A percentile compares a stretch with the other conserved stretches of the same genome.
phyloP scores from a whole-genome alignment of 2,329 filamentous ascomycete species.

The Dissoconium aciculare region DNA sequence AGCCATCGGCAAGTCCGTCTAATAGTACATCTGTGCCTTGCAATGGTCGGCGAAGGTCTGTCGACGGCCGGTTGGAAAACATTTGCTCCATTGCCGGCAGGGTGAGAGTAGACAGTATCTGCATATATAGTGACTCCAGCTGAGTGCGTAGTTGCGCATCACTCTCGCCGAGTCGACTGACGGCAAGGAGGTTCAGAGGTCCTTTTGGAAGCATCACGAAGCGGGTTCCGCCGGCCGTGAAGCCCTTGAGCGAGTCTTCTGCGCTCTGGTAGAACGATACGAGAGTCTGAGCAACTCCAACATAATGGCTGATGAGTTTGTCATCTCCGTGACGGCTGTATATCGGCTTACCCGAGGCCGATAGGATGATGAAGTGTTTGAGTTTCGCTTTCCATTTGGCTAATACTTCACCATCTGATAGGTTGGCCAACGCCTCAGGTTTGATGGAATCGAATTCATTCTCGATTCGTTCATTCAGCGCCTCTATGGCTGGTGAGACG shows the following conservation, averaged over 20 bases:
- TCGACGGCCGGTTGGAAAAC: slow-evolving; percentile 82
- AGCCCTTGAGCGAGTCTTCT: slow-evolving; percentile 62
- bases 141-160: slow-evolving; percentile 76
- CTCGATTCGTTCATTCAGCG: slow-evolving; percentile 50
- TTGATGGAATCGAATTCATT: slow-evolving; percentile 66
- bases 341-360: slow-evolving; percentile 90
- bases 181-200: slow-evolving; percentile 81
- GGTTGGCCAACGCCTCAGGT: slow-evolving; percentile 38
- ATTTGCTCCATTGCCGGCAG: slow-evolving; percentile 73
- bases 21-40: slow-evolving; percentile 84
- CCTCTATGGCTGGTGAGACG: slow-evolving; percentile 30
- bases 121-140: slow-evolving; percentile 91
- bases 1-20: slow-evolving; percentile 84
- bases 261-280: slow-evolving; percentile 88
- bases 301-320: slow-evolving; percentile 77
- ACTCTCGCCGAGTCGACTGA: slow-evolving; percentile 83
- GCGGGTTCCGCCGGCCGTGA: slow-evolving; percentile 70
- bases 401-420: slow-evolving; percentile 45
- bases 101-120: slow-evolving; percentile 89
- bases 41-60: slow-evolving; percentile 75
- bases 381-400: slow-evolving; percentile 75
- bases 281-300: slow-evolving; percentile 90
- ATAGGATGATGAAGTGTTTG: slow-evolving; percentile 95
- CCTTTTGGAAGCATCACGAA: slow-evolving; percentile 79
- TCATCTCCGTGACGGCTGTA: slow-evolving; percentile 91